Evolutionary conservation across 495 filamentous ascomycete species (phyloP).

Genomic region (Trypethelium eluteriae): DNA sequence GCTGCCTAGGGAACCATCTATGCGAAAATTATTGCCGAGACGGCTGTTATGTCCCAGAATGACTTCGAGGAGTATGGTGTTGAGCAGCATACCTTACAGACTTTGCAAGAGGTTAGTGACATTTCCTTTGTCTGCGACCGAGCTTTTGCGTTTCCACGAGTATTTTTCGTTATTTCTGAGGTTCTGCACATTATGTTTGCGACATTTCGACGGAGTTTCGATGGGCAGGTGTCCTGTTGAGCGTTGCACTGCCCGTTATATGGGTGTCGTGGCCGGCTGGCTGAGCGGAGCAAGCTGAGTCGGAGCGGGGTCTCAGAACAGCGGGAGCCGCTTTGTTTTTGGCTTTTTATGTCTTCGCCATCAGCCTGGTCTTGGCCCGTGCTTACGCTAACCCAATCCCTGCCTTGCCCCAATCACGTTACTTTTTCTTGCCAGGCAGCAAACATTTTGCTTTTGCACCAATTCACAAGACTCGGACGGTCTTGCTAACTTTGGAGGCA

Average conservation of each 20-base stretch:
- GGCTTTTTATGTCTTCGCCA: constrained; percentile 14
- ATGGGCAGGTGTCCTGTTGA: not conserved
- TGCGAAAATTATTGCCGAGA: constrained; percentile 81
- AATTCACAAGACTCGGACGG: not conserved
- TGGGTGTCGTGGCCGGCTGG: constrained; percentile 10
- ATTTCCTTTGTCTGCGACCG: constrained; percentile 16
- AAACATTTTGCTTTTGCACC: constrained; percentile 10
- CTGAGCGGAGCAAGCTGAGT: not conserved
- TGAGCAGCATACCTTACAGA: constrained; percentile 71
- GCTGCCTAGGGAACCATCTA: constrained; percentile 65
- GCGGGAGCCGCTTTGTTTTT: constrained; percentile 12
- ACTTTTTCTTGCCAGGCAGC: not conserved
- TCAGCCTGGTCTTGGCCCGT: constrained; percentile 15
- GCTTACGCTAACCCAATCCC: constrained; percentile 16
- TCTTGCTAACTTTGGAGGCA: constrained; percentile 33
- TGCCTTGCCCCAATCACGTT: constrained; percentile 10
- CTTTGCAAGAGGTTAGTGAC: constrained; percentile 65
- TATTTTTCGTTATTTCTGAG: too few relatives aligned
- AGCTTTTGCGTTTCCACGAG: not conserved
- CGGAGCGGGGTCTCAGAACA: constrained; percentile 7
- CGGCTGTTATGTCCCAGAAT: constrained; percentile 76
- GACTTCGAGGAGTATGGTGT: constrained; percentile 97
- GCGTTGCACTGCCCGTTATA: not conserved
- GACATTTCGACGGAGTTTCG: too few relatives aligned
- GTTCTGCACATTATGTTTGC: too few relatives aligned